phyloP scores from a whole-genome alignment of 306 rosid species.

The Quercus dentata region DNA sequence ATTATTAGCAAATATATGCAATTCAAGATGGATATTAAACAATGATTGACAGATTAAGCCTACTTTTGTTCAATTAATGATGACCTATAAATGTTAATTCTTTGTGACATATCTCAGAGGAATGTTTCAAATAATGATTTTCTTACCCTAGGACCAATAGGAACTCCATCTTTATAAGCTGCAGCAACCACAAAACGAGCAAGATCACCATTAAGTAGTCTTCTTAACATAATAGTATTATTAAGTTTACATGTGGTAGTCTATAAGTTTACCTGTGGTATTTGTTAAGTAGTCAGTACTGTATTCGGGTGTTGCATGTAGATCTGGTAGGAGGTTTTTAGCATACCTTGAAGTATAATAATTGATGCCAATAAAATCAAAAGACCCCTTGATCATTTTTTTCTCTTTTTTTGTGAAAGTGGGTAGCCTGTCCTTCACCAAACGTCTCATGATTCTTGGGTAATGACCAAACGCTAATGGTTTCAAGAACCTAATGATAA shows the following conservation, averaged over 20 bases:
- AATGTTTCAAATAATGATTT: background rate
- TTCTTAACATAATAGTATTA: no score
- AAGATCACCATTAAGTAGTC: background rate
- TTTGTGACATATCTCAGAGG: no score
- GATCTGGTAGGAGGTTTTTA: background rate
- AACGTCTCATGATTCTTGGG: conserved; percentile 17
- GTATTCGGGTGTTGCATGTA: background rate
- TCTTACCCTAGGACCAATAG: conserved; percentile 25
- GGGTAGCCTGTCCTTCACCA: conserved; percentile 33
- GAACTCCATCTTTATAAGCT: background rate
- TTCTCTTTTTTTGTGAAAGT: conserved; percentile 16
- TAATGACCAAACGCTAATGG: conserved; percentile 27
- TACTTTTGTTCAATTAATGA: background rate
- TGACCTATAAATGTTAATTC: background rate
- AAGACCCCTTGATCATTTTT: conserved; percentile 13
- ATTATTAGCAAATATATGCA: no score
- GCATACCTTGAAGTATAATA: conserved; percentile 30
- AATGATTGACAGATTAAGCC: background rate
- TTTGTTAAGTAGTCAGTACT: background rate
- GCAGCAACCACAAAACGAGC: conserved; percentile 9
- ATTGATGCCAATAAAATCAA: conserved; percentile 30
- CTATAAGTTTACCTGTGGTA: background rate
- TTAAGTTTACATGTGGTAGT: no score
- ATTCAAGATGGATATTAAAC: no score
- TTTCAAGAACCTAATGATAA: conserved; percentile 20